Evolutionary conservation across 164 flowering plant genomes (phyloP).

Genomic region (Chimonanthus praecox): DNA sequence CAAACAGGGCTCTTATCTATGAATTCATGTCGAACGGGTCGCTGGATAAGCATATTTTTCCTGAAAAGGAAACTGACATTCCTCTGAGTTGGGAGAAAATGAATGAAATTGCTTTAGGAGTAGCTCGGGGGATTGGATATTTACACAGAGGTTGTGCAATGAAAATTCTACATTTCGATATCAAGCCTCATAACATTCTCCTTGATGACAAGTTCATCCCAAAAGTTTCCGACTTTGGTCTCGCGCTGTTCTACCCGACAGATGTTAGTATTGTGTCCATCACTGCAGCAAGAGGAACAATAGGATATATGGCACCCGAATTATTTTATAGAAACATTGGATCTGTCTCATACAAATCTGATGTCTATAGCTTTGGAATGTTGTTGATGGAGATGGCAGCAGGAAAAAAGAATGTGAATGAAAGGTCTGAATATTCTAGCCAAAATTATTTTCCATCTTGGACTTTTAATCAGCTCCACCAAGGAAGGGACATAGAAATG

Average conservation of each 20-base stretch:
- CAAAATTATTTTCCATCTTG: conserved; percentile 23
- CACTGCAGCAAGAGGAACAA: neutral
- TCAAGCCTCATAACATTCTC: neutral
- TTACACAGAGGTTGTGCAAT: conserved; percentile 6
- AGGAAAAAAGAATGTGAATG: neutral
- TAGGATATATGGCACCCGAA: conserved; percentile 13
- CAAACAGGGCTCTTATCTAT: too few relatives aligned
- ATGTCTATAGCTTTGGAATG: conserved; percentile 8
- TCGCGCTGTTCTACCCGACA: conserved; percentile 3
- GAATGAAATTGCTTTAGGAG: conserved; percentile 2
- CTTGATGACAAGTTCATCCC: conserved; percentile 5
- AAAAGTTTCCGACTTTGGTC: conserved; percentile 10
- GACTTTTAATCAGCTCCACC: conserved; percentile 14
- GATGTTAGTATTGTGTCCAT: neutral
- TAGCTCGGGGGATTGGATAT: conserved; percentile 9
- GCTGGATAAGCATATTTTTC: conserved; percentile 9
- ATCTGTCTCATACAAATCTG: neutral
- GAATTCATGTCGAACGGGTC: conserved; percentile 8
- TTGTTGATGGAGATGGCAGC: conserved; percentile 5
- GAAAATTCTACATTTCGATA: conserved; percentile 8
- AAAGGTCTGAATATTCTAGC: conserved; percentile 7
- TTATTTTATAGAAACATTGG: conserved; percentile 6
- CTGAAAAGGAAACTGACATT: neutral
- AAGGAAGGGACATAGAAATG: conserved; percentile 10
- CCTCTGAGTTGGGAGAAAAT: conserved; percentile 4